Percentiles rank a stretch among this genome's conserved stretches.
Conservation (phyloP, 805 yeast genomes). For the Myxozyma lipomycoides region DNA sequence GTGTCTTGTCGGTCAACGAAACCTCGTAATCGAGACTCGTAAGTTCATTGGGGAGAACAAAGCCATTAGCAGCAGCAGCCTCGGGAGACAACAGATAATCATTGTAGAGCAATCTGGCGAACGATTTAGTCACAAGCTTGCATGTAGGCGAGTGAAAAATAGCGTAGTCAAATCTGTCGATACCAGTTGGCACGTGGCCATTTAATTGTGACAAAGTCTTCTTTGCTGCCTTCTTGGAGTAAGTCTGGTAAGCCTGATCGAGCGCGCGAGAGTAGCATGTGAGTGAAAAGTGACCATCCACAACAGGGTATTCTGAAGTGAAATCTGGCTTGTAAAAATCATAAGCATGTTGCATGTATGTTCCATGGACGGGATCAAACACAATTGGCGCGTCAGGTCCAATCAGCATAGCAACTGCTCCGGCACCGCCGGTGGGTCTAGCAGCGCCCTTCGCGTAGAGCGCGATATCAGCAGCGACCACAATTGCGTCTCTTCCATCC, state of each 20-base stretch:
- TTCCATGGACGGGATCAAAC: conserved; percentile 82
- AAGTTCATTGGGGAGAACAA: conserved; percentile 48
- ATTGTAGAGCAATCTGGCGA: conserved; percentile 84
- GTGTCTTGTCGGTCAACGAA: conserved; percentile 69
- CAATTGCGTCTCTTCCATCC: conserved; percentile 98
- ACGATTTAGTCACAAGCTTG: conserved; percentile 88
- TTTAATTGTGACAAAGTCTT: conserved; percentile 44
- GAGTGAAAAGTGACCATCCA: conserved; percentile 94
- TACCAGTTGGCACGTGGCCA: conserved; percentile 50
- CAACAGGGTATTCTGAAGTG: conserved; percentile 92
- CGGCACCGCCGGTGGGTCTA: conserved; percentile 99
- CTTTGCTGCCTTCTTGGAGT: conserved; percentile 68
- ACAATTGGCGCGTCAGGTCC: conserved; percentile 98
- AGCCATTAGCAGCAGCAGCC: conserved; percentile 31
- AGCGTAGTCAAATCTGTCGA: conserved; percentile 78
- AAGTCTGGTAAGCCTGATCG: conserved; percentile 78
- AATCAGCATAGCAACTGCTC: conserved; percentile 87
- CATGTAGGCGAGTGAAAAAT: conserved; percentile 99
- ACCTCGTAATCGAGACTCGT: conserved; percentile 64
- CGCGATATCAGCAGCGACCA: conserved; percentile 97
- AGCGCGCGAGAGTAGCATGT: conserved; percentile 91
- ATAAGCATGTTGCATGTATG: conserved; percentile 94
- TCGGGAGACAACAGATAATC: conserved; percentile 74
- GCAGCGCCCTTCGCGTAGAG: conserved; percentile 96
- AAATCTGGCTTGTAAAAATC: conserved; percentile 94